phyloP scores from a whole-genome alignment of 106 monocot species.

The Dendrobium catenatum region DNA sequence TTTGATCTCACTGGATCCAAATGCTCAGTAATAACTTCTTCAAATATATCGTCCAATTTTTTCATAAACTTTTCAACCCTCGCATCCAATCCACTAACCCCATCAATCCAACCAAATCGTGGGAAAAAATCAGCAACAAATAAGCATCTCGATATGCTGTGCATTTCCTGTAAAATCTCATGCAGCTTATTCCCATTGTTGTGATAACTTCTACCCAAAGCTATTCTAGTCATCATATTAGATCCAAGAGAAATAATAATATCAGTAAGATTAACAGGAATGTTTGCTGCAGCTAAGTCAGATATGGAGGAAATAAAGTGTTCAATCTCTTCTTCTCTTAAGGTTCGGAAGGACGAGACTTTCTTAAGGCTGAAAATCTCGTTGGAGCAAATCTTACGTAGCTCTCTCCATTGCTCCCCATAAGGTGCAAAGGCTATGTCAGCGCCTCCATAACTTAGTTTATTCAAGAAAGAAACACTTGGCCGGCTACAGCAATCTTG shows the following conservation, averaged over 20 bases:
- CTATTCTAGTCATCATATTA: not conserved
- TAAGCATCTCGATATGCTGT: not conserved
- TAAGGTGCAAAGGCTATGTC: conserved; percentile 17
- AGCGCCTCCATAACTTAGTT: not conserved
- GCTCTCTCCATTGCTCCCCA: conserved; percentile 9
- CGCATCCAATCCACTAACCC: not conserved
- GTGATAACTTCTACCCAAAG: not conserved
- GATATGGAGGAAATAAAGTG: not conserved
- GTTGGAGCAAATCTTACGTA: conserved; percentile 5
- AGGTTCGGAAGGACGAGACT: not conserved
- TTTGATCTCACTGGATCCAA: not conserved
- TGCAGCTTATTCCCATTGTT: not conserved
- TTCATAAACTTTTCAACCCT: not conserved
- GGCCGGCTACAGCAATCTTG: conserved; percentile 5
- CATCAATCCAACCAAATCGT: conserved; percentile 4
- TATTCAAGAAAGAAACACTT: too few species aligned
- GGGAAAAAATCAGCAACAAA: conserved; percentile 5
- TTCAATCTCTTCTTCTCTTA: not conserved
- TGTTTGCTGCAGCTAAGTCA: too few species aligned
- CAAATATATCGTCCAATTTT: not conserved
- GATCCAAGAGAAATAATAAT: too few species aligned
- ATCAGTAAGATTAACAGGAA: too few species aligned
- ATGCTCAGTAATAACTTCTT: conserved; percentile 4
- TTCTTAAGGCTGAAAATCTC: conserved; percentile 3
- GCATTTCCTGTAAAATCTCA: not conserved